Base-by-base conservation (phyloP, 2,329 filamentous ascomycete genomes). In the Trichophyton schoenleinii region DNA sequence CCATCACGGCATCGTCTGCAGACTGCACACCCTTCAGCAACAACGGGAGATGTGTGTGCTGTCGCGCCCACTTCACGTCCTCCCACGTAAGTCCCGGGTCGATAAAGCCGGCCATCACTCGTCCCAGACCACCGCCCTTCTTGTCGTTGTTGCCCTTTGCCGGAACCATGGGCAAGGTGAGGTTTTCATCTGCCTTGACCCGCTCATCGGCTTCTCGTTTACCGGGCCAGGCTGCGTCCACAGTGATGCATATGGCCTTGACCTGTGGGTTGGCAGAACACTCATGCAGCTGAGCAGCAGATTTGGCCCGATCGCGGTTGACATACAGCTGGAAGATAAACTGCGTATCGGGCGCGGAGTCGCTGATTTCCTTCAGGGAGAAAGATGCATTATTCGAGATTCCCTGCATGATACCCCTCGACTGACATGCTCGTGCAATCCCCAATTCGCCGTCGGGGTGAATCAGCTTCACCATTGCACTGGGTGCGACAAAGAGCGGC, bases 381-480 rank as follows among this genome's bases (percentile, higher is more conserved):
- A 79, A 86, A 0, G 81, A 83, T 0, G 83, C 83, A 58, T 81
- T 83, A 11, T 83, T 87, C 15, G 81, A 83, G 49, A 87, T 75
- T 71, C 77, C 81, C 67, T 86, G 82, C 34, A 84, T 79, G 5
- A 85, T 78, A 0, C 81, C 79, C 13, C 77, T 72, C 1, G 67
- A 72, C 59, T 75, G 74, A 62, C 81, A 81, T 0, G 79, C 84
- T 28, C 77, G 73, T 0, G 79, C 82, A 13, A 86, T 75, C 13
- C 78, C 83, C 38, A 78, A 74, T 70, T 88, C 85, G n/a, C 85
- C 86, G 28, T 85, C 80, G 0, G 81, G 78, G 66, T 88, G 84
- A 55, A 85, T 82, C 60, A 87, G 71, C 58, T 78, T 80, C 2
- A 82, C 84, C 80, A 87, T 84, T 1, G 83, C 83, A 1, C 85